These are phyloP conservation scores for Pythium rhizo-oryzae DNA, from an alignment of 352 stramenopile genomes.

Conservation along the genomic window DNA sequence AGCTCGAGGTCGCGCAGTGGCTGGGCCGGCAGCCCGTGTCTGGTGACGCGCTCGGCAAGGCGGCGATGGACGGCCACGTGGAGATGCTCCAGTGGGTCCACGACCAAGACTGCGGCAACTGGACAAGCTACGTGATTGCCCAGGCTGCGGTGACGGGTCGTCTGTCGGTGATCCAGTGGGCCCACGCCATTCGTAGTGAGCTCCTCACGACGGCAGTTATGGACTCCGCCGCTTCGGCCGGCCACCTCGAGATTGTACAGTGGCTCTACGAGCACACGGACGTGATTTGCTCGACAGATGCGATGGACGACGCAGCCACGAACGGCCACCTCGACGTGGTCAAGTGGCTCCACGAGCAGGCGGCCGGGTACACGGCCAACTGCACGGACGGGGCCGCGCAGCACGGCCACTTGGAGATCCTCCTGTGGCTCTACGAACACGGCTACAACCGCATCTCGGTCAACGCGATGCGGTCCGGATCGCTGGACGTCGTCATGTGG, in stretches of 20 bases:
- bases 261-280: conserved; percentile 5
- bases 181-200: not conserved
- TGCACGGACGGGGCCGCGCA: conserved; percentile 7
- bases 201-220: not conserved
- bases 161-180: conserved; percentile 9
- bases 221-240: not conserved
- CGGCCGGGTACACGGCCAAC: conserved; percentile 4
- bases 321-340: conserved; percentile 13
- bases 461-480: conserved; percentile 1
- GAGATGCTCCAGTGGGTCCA: conserved; percentile 22
- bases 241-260: conserved; percentile 10
- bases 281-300: not conserved
- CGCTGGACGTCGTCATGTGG: conserved; percentile 15
- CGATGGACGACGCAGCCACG: conserved; percentile 16
- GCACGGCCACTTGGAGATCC: conserved; percentile 9
- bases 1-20: conserved; percentile 19
- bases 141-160: conserved; percentile 5
- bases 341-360: conserved; percentile 18
- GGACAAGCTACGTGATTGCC: conserved; percentile 5
- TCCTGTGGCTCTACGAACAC: conserved; percentile 10
- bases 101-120: conserved; percentile 17
- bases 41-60: conserved; percentile 6
- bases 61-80: conserved; percentile 15
- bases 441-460: conserved; percentile 9
- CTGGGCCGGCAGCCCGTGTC: conserved; percentile 5